These are phyloP conservation scores for Solanum commersonii DNA, from an alignment of 257 asterid species.

Conservation along the genomic window DNA sequence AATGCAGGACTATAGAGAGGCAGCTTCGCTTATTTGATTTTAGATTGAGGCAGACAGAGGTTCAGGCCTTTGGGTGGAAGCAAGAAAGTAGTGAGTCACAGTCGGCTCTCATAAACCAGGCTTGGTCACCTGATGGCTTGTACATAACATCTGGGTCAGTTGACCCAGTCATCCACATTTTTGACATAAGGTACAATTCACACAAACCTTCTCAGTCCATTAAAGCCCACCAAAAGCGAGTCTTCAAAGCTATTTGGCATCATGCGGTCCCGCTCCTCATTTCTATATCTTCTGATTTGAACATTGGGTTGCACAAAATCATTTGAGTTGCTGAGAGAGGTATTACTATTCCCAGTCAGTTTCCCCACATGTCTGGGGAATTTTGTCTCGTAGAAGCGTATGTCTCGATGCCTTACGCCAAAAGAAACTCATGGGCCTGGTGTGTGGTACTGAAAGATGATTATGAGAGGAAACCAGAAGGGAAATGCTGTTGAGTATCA, in stretches of 20 bases:
- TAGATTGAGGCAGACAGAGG: constrained; percentile 47
- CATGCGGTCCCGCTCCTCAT: constrained; percentile 62
- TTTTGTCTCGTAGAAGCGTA: neutral
- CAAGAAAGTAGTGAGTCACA: constrained; percentile 86
- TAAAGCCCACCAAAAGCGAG: constrained; percentile 80
- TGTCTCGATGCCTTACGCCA: neutral
- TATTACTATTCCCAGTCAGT: neutral
- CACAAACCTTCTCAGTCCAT: constrained; percentile 68
- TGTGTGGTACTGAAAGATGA: neutral
- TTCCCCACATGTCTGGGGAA: neutral
- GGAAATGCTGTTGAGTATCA: neutral
- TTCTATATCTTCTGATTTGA: constrained; percentile 88
- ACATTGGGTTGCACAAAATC: constrained; percentile 68
- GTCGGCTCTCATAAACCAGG: constrained; percentile 84
- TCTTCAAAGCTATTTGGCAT: constrained; percentile 93
- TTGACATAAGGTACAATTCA: constrained; percentile 64
- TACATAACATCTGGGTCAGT: constrained; percentile 78
- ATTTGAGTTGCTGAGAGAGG: constrained; percentile 9
- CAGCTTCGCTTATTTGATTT: constrained; percentile 75
- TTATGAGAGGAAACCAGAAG: neutral
- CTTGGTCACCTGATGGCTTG: constrained; percentile 91
- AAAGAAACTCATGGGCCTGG: neutral
- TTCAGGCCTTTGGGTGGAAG: constrained; percentile 83
- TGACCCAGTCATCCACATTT: constrained; percentile 75
- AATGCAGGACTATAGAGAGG: constrained; percentile 59